These are phyloP conservation scores for Xylaria bambusicola DNA, from an alignment of 495 filamentous ascomycete genomes.

Conservation along the genomic window DNA sequence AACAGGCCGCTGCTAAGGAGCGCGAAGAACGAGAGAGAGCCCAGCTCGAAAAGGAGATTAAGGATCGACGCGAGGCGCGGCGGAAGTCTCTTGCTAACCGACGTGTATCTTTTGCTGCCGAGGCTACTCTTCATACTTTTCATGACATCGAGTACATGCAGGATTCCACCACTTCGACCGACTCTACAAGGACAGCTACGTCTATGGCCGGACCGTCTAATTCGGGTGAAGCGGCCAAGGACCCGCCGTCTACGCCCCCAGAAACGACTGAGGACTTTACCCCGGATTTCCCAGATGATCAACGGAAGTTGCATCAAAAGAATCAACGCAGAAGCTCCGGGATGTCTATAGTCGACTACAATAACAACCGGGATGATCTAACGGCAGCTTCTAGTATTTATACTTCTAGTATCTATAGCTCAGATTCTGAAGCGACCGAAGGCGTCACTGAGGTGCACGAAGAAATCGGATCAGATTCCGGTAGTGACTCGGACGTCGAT, in stretches of 20 bases:
- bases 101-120: slow-evolving; percentile 94
- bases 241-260: slow-evolving; percentile 67
- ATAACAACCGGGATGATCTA: slow-evolving; percentile 64
- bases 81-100: slow-evolving; percentile 91
- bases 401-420: slow-evolving; percentile 77
- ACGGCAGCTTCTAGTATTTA: slow-evolving; percentile 76
- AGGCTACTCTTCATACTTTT: slow-evolving; percentile 97
- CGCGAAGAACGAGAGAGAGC: slow-evolving; percentile 70
- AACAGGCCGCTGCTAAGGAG: slow-evolving; percentile 73
- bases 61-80: slow-evolving; percentile 77
- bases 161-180: slow-evolving; percentile 82
- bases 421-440: slow-evolving; percentile 64
- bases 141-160: slow-evolving; percentile 89
- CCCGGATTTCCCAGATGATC: slow-evolving; percentile 66
- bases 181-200: slow-evolving; percentile 72
- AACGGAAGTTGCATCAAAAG: slow-evolving; percentile 67
- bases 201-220: slow-evolving; percentile 53
- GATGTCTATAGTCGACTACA: slow-evolving; percentile 56
- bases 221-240: slow-evolving; percentile 53
- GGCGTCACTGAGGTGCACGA: slow-evolving; percentile 56
- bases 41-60: slow-evolving; percentile 66
- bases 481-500: slow-evolving; percentile 63
- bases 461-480: slow-evolving; percentile 54
- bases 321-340: slow-evolving; percentile 67
- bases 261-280: slow-evolving; percentile 63